Conservation (phyloP, 305 asterid genomes). For the Salvia sclarea region DNA sequence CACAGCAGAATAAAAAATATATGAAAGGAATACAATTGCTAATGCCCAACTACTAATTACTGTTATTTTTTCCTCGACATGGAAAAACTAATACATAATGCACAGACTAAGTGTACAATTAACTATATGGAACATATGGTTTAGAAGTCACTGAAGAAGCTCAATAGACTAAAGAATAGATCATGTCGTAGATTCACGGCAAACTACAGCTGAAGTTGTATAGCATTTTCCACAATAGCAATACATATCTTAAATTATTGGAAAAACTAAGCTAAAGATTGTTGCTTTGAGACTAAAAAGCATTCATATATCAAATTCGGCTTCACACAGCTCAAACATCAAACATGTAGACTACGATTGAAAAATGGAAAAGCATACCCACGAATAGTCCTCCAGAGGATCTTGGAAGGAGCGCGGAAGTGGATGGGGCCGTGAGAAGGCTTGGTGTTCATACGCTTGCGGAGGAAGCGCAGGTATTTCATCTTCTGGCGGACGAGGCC, state of each 20-base stretch:
- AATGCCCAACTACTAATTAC: neutral
- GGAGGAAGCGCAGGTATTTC: constrained; percentile 79
- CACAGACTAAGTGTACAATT: neutral
- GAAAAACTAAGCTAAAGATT: neutral
- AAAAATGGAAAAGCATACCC: constrained; percentile 47
- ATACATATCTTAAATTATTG: neutral
- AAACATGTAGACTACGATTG: neutral
- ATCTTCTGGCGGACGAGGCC: constrained; percentile 94
- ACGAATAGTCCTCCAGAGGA: constrained; percentile 93
- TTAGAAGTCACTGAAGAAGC: neutral
- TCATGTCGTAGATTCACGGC: neutral
- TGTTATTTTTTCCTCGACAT: neutral
- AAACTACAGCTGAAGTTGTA: neutral
- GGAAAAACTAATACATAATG: neutral
- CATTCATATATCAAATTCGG: neutral
- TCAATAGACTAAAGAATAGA: neutral
- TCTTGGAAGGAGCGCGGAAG: constrained; percentile 94
- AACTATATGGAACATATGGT: neutral
- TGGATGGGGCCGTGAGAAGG: constrained; percentile 97
- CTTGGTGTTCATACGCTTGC: constrained; percentile 93
- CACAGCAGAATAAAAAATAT: too few species aligned
- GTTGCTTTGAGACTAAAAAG: neutral
- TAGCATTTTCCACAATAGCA: too few species aligned
- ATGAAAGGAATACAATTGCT: too few species aligned
- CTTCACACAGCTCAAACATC: neutral